Evolutionary conservation across 345 rosid genomes (phyloP).

Genomic region (Alliaria petiolata): DNA sequence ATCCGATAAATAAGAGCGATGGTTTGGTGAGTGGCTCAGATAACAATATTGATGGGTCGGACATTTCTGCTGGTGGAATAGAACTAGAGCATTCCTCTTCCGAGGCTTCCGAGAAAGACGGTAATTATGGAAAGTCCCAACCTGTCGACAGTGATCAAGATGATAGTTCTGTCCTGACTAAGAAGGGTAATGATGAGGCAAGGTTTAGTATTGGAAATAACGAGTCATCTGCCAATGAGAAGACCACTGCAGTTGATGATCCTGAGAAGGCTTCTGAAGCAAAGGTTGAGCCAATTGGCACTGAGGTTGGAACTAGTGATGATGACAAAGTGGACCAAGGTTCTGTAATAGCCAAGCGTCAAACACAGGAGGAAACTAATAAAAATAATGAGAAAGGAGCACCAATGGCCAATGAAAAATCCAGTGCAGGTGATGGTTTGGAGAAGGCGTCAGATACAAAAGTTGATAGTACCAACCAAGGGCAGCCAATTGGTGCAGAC

Average conservation of each 20-base stretch:
- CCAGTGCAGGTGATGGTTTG: slow-evolving; percentile 31
- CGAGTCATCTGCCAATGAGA: slow-evolving; percentile 38
- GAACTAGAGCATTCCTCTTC: slow-evolving; percentile 39
- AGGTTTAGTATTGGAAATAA: slow-evolving; percentile 39
- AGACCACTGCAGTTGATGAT: slow-evolving; percentile 34
- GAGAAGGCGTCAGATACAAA: slow-evolving; percentile 41
- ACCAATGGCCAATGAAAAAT: slow-evolving; percentile 34
- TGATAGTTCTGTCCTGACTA: slow-evolving; percentile 34
- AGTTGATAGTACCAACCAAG: slow-evolving; percentile 28
- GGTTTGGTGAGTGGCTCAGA: slow-evolving; percentile 35
- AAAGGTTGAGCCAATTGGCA: slow-evolving; percentile 34
- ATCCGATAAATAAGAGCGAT: slow-evolving; percentile 41
- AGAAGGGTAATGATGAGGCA: slow-evolving; percentile 36
- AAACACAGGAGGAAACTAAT: slow-evolving; percentile 36
- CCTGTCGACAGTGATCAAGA: slow-evolving; percentile 30
- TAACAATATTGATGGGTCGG: slow-evolving; percentile 28
- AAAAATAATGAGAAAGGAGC: slow-evolving; percentile 45
- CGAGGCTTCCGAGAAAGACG: slow-evolving; percentile 37
- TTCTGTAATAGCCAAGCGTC: slow-evolving; percentile 34
- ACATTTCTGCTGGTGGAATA: slow-evolving; percentile 32
- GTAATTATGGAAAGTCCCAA: slow-evolving; percentile 38
- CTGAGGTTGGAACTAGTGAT: slow-evolving; percentile 34
- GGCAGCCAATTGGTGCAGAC: slow-evolving; percentile 32
- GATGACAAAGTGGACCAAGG: slow-evolving; percentile 39
- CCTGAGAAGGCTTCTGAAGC: slow-evolving; percentile 39